Percentiles rank a stretch among this genome's conserved stretches.
phyloP scores from a whole-genome alignment of 192 early-diverging fungal genomes.

The Mortierella alpina region DNA sequence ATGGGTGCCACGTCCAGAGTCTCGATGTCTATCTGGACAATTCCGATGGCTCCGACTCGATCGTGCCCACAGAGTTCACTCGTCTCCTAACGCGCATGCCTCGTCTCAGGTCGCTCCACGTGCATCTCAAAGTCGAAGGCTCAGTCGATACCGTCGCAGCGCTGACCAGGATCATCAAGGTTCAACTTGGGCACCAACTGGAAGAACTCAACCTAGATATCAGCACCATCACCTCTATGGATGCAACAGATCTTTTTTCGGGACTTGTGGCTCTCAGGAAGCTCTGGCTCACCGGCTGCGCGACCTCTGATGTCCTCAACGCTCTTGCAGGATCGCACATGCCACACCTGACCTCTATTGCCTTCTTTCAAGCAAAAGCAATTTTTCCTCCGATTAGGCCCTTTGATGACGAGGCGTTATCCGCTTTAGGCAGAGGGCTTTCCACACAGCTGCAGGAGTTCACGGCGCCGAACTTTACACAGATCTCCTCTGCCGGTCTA shows the following conservation, averaged over 20 bases:
- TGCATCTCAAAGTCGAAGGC: neutral
- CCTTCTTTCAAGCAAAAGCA: neutral
- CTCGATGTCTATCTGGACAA: conserved; percentile 11
- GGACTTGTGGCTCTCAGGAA: conserved; percentile 5
- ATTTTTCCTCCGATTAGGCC: neutral
- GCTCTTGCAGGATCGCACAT: neutral
- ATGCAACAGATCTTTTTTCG: conserved; percentile 10
- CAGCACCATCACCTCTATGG: neutral
- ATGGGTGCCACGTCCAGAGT: conserved; percentile 9
- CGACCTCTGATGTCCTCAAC: neutral
- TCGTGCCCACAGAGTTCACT: conserved; percentile 7
- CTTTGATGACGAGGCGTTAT: neutral
- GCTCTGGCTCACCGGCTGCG: conserved; percentile 5
- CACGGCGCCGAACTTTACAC: too few species aligned
- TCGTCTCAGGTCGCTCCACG: neutral
- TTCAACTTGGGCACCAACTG: neutral
- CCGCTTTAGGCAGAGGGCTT: too few species aligned
- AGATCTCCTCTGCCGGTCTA: neutral
- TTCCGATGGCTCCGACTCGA: neutral
- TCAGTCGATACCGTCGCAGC: neutral
- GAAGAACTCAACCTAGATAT: neutral
- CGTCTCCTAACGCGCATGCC: neutral
- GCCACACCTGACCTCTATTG: neutral
- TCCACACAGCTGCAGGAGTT: neutral
- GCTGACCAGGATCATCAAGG: neutral